Evolutionary conservation across 2,329 filamentous ascomycete genomes (phyloP), one percentile per base, ranked within the genome.

Genomic region (Botrytis tulipae): DNA sequence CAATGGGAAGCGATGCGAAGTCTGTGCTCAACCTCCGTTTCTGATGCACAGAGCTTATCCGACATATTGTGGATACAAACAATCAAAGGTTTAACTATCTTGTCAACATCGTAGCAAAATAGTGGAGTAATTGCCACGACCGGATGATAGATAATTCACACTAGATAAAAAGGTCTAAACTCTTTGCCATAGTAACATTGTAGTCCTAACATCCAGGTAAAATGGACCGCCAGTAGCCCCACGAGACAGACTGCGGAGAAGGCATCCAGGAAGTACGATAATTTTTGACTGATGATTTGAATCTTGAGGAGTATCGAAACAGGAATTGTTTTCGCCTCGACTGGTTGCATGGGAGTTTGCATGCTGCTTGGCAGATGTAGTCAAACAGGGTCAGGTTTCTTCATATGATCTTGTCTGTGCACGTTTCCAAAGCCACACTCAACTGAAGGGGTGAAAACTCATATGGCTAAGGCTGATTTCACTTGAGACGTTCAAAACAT

Each of bases 341-440:
- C 20, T 57, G 40, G 3, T 74, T 32, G 51, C 71, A 72, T 67
- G 29, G 37, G 44, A 12, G 42, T 71, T n/a, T 32, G 42, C 44
- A 54, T 61, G 35, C 59, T 25, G 46, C 69, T 72, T 66, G 40
- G 71, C 71, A 57, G 65, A 25, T 60, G 51, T 59, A 68, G 62
- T 74, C 61, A 72, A 74, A 74, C 73, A 57, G 44, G 54, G 44
- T 46, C 70, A 57, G 5, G 40, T 74, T 62, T 74, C 51, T 65
- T 72, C 32, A 44, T 35, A 22, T 42, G n/a, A 7, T 25, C 42
- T 51, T 37, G 73, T 69, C 69, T 68, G 73, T 74, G 73, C 70
- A 22, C 54, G 69, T 72, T 72, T 67, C 61, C n/a, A 62, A 74
- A 67, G 62, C 61, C 70, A 67, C 61, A 60, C n/a, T 51, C 46